phyloP scores from a whole-genome alignment of 2,329 filamentous ascomycete species.

The Phialophora tarda region DNA sequence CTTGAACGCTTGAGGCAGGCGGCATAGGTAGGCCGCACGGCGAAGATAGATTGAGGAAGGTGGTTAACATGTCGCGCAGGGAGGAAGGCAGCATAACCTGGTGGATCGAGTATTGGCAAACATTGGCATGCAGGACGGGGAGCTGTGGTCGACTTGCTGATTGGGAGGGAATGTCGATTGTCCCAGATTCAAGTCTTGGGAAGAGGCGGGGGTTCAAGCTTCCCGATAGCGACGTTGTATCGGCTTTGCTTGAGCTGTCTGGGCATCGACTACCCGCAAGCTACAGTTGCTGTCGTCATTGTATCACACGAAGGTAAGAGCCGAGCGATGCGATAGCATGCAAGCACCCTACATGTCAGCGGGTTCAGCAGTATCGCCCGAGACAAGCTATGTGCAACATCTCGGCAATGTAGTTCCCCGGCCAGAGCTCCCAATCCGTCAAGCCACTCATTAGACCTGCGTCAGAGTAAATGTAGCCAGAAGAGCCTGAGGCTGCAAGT shows the following conservation, averaged over 20 bases:
- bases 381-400: not conserved
- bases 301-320: not conserved
- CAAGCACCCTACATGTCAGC: not conserved
- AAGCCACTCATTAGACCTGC: not conserved
- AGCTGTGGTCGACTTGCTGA: not conserved
- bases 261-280: not conserved
- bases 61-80: not conserved
- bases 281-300: not conserved
- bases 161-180: not conserved
- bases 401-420: not conserved
- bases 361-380: not conserved
- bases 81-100: not conserved
- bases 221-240: conserved; percentile 10
- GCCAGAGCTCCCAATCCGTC: not conserved
- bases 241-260: not conserved
- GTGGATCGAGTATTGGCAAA: conserved; percentile 6
- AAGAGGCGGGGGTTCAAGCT: conserved; percentile 7
- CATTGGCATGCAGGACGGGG: not conserved
- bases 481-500: not conserved
- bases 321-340: no score
- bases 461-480: not conserved
- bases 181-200: conserved; percentile 1
- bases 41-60: conserved; percentile 4
- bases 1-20: conserved; percentile 7
- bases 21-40: not conserved